Conservation (phyloP, 768 basidiomycete species). For the Boletus vinaceobasis region DNA sequence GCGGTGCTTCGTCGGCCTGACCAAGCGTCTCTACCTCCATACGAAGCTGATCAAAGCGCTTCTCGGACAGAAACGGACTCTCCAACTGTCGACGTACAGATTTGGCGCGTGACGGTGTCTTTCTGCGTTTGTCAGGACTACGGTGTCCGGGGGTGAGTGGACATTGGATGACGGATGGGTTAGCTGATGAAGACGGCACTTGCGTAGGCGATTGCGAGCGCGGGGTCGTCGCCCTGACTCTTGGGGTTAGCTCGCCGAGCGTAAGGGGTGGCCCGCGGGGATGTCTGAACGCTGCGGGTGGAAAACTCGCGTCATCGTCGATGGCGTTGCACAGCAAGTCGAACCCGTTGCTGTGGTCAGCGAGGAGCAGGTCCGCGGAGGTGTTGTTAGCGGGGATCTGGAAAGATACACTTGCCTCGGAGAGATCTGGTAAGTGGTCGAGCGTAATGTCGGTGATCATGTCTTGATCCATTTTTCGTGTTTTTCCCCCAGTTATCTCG, state of each 20-base stretch:
- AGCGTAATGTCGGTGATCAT: conserved; percentile 43
- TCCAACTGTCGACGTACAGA: background rate
- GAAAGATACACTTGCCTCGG: conserved; percentile 41
- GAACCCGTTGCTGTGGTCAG: conserved; percentile 39
- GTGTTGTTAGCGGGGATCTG: conserved; percentile 44
- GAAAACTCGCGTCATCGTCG: conserved; percentile 36
- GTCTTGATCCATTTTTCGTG: conserved; percentile 11
- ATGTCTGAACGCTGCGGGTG: conserved; percentile 29
- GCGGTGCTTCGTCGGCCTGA: conserved; percentile 2
- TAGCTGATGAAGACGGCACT: conserved; percentile 11
- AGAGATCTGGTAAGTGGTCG: conserved; percentile 54
- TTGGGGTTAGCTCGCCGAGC: conserved; percentile 42
- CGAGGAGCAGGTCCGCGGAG: conserved; percentile 34
- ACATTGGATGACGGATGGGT: conserved; percentile 8
- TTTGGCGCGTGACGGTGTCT: background rate
- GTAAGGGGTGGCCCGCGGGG: conserved; percentile 34
- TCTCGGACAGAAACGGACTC: conserved; percentile 24
- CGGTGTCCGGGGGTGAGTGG: conserved; percentile 12
- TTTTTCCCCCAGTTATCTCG: no score
- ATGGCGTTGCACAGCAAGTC: conserved; percentile 36
- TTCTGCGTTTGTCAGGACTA: conserved; percentile 15
- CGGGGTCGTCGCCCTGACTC: conserved; percentile 17
- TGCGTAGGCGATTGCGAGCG: conserved; percentile 6
- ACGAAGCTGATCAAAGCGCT: conserved; percentile 23
- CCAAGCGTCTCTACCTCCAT: conserved; percentile 17